These are phyloP conservation scores for Cryptosporidium muris DNA, from an alignment of 169 alveolate species.

Conservation along the genomic window DNA sequence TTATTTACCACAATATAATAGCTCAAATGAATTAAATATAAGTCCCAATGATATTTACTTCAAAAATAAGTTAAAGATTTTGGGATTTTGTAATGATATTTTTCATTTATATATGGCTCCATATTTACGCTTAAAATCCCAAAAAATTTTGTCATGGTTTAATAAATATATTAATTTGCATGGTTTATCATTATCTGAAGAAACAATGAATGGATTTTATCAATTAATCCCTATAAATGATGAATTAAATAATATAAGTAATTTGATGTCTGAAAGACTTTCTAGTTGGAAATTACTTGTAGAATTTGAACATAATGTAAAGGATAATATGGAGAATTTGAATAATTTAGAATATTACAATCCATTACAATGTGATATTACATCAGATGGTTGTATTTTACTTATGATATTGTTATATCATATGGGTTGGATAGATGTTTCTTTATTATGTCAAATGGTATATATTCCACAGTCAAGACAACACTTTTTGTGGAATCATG, in stretches of 20 bases:
- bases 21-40: constrained; percentile 9
- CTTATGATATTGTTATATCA: constrained; percentile 48
- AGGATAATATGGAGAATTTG: neutral
- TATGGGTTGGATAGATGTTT: constrained; percentile 66
- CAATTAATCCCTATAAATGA: constrained; percentile 19
- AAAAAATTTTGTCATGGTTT: constrained; percentile 1
- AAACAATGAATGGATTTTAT: constrained; percentile 29
- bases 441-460: constrained; percentile 47
- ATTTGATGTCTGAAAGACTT: constrained; percentile 13
- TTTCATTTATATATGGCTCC: constrained; percentile 66
- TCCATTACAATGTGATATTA: constrained; percentile 65
- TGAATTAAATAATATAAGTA: neutral
- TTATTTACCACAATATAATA: constrained; percentile 37
- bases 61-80: constrained; percentile 2
- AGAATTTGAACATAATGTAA: constrained; percentile 7
- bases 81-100: constrained; percentile 17
- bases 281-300: constrained; percentile 51
- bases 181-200: constrained; percentile 61
- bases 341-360: constrained; percentile 14
- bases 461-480: constrained; percentile 36
- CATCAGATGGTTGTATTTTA: constrained; percentile 64
- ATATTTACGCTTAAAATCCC: constrained; percentile 54
- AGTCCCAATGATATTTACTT: constrained; percentile 40
- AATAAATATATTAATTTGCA: constrained; percentile 32
- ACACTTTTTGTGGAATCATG: constrained; percentile 63